Evolutionary conservation across 495 filamentous ascomycete species (phyloP).

Genomic region (Neurospora sp.): DNA sequence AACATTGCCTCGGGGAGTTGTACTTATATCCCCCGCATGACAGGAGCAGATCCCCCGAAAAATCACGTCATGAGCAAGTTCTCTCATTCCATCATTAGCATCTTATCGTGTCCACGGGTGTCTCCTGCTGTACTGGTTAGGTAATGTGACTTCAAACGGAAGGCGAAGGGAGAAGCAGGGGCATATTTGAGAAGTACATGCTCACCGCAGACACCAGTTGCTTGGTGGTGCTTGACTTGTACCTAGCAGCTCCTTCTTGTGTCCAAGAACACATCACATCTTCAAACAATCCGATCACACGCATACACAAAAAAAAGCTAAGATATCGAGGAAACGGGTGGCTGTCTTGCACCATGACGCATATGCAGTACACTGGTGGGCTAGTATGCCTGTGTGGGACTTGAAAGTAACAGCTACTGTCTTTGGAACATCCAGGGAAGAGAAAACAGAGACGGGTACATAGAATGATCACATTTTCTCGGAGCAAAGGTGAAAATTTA

Average conservation of each 20-base stretch:
- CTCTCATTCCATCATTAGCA: neutral
- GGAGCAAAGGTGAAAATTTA: neutral
- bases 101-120: neutral
- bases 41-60: neutral
- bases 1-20: neutral
- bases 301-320: neutral
- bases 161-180: neutral
- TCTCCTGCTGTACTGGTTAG: neutral
- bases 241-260: neutral
- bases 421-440: neutral
- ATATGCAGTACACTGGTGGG: neutral
- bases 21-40: neutral
- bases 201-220: neutral
- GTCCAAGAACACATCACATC: neutral
- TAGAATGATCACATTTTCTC: neutral
- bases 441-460: neutral
- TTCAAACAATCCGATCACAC: neutral
- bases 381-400: neutral
- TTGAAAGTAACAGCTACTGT: neutral
- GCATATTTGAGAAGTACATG: neutral
- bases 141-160: neutral
- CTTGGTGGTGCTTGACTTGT: neutral
- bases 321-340: neutral
- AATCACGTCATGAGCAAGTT: neutral
- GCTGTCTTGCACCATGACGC: neutral